phyloP scores from a whole-genome alignment of 495 filamentous ascomycete species.

The Amphirosellinia nigrospora region DNA sequence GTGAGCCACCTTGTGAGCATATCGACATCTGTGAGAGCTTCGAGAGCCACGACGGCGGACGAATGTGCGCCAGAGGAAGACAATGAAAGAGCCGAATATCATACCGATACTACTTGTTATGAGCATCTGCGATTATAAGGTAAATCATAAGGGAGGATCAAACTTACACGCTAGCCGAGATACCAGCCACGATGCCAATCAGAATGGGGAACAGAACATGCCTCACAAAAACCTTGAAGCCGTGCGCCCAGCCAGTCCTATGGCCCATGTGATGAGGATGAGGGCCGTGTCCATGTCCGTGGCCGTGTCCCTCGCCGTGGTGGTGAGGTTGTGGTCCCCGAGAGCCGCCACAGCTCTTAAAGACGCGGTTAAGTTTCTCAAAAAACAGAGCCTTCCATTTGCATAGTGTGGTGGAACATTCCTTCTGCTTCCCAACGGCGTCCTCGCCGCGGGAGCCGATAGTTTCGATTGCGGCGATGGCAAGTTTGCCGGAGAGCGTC shows the following conservation, averaged over 20 bases:
- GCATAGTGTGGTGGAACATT: conserved; percentile 55
- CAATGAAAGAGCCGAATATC: conserved; percentile 54
- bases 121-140: conserved; percentile 11
- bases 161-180: conserved; percentile 58
- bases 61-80: conserved; percentile 52
- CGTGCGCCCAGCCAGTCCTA: conserved; percentile 46
- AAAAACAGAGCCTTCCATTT: conserved; percentile 50
- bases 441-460: conserved; percentile 27
- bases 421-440: conserved; percentile 39
- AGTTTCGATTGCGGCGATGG: conserved; percentile 47
- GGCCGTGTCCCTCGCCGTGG: conserved; percentile 18
- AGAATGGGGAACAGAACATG: conserved; percentile 59
- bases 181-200: conserved; percentile 59
- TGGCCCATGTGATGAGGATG: conserved; percentile 29
- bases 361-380: conserved; percentile 43
- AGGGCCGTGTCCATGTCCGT: conserved; percentile 14
- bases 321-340: conserved; percentile 12
- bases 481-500: conserved; percentile 47
- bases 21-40: conserved; percentile 38
- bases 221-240: conserved; percentile 53
- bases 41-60: conserved; percentile 38
- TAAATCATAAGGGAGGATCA: background rate
- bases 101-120: conserved; percentile 52
- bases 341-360: conserved; percentile 39
- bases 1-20: conserved; percentile 37